Conservation (phyloP, 2,329 filamentous ascomycete genomes). For the Cladosporium phlei region DNA sequence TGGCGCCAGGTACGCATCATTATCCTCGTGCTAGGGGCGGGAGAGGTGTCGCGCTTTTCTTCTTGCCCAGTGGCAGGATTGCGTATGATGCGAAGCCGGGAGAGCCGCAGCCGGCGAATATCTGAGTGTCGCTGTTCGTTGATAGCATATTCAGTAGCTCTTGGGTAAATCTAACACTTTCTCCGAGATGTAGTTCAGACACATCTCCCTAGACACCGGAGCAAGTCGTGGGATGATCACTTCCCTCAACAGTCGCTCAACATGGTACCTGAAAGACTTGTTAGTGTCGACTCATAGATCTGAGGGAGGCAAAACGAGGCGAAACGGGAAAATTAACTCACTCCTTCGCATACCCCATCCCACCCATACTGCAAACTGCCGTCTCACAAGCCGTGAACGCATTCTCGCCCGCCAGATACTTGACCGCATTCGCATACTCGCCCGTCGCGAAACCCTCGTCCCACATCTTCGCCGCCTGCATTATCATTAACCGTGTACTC, state of each 20-base stretch:
- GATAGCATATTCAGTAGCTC: slow-evolving; percentile 20
- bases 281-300: too few relatives aligned
- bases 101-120: slow-evolving; percentile 36
- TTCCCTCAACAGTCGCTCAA: slow-evolving; percentile 62
- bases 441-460: slow-evolving; percentile 50
- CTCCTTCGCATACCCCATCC: slow-evolving; percentile 62
- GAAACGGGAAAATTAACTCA: too few relatives aligned
- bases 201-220: slow-evolving; percentile 49
- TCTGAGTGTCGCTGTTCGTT: neutral
- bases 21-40: slow-evolving; percentile 51
- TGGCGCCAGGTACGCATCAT: slow-evolving; percentile 53
- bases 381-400: slow-evolving; percentile 60
- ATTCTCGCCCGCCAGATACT: slow-evolving; percentile 64
- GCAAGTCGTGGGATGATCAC: slow-evolving; percentile 61
- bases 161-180: slow-evolving; percentile 28
- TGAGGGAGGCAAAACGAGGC: too few relatives aligned
- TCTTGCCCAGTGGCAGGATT: slow-evolving; percentile 53
- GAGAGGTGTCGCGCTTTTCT: slow-evolving; percentile 51
- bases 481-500: slow-evolving; percentile 60
- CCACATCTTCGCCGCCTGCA: slow-evolving; percentile 61
- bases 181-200: slow-evolving; percentile 31
- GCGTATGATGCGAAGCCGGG: slow-evolving; percentile 45
- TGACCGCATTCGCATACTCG: slow-evolving; percentile 59
- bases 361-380: slow-evolving; percentile 56
- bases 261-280: slow-evolving; percentile 46